A percentile compares a stretch with the other conserved stretches of the same genome.
Evolutionary conservation across 768 basidiomycete genomes (phyloP).

Genomic region (Pulveroboletus sp.): DNA sequence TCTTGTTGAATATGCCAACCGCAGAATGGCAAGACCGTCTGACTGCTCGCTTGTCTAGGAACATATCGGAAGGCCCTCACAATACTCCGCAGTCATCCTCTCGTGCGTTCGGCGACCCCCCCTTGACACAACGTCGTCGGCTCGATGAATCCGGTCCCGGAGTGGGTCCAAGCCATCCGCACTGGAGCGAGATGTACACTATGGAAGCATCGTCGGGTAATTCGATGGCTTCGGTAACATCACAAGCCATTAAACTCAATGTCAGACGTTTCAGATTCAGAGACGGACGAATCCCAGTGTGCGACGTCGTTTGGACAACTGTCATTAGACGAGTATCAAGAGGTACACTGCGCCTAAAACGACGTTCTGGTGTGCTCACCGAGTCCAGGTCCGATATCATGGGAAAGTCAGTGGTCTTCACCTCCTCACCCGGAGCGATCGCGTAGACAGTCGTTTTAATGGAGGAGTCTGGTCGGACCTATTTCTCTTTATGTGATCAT

Average conservation of each 20-base stretch:
- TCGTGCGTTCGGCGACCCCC: slow-evolving; percentile 31
- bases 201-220: slow-evolving; percentile 41
- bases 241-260: slow-evolving; percentile 13
- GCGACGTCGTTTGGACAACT: slow-evolving; percentile 62
- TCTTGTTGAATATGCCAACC: slow-evolving; percentile 59
- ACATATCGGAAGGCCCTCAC: slow-evolving; percentile 8
- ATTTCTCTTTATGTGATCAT: slow-evolving; percentile 5
- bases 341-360: slow-evolving; percentile 37
- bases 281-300: slow-evolving; percentile 38
- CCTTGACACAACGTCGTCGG: slow-evolving; percentile 44
- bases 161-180: slow-evolving; percentile 26
- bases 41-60: slow-evolving; percentile 47
- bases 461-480: slow-evolving; percentile 59
- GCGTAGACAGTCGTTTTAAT: slow-evolving; percentile 62
- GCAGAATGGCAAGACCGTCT: slow-evolving; percentile 77
- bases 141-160: slow-evolving; percentile 28
- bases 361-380: slow-evolving; percentile 10
- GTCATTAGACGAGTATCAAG: slow-evolving; percentile 71
- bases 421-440: slow-evolving; percentile 59
- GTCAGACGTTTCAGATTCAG: slow-evolving; percentile 25
- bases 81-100: slow-evolving; percentile 15
- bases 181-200: slow-evolving; percentile 60
- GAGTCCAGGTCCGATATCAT: slow-evolving; percentile 74
- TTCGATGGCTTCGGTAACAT: not conserved
- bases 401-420: slow-evolving; percentile 74